Evolutionary conservation across 2,329 filamentous ascomycete species (phyloP), one percentile per base, ranked within the genome.

Genomic region (Daldinia eschscholtzii): DNA sequence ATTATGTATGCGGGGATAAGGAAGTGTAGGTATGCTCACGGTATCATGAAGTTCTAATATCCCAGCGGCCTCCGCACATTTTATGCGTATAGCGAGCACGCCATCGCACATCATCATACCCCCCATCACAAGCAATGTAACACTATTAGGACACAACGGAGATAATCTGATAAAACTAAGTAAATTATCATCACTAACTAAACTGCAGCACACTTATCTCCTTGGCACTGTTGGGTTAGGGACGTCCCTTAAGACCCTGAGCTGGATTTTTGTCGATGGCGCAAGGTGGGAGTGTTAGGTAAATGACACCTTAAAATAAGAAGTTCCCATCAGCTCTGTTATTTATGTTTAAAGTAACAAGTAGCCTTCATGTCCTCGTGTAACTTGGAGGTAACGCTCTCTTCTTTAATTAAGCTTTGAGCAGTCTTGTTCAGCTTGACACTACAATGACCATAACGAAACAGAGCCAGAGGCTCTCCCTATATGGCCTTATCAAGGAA

Each of bases 401-500:
- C 26, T 15, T 35, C 26, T 10, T 35, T 48, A 26, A 41, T 60
- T 60, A 37, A 57, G 53, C 23, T 62, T 46, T 18, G 20, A 55
- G 33, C 37, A 50, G 23, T n/a, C 39, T 15, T 13, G 55, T 60
- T 20, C 13, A n/a, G 20, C 30, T 18, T n/a, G 12, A 9, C 52
- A n/a, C 23, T 44, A 59, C 12, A 18, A 76, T 71, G 67, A 26
- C 60, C 13, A 46, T 12, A 37, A 18, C 56, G 33, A 67, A 70
- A 18, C 20, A 33, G 10, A 30, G 39, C 18, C 64, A 53, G 15
- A 35, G 65, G 13, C 57, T 52, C 28, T 64, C 72, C 10, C 57
- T 72, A 10, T 58, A 57, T 15, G 73, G 72, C 15, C 65, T 78
- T 4, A 68, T 79, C 42, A 79, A 79, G 20, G 77, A 79, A 50